These are phyloP conservation scores for Setaria italica DNA, from an alignment of 202 grass and related monocot species.

Conservation along the genomic window DNA sequence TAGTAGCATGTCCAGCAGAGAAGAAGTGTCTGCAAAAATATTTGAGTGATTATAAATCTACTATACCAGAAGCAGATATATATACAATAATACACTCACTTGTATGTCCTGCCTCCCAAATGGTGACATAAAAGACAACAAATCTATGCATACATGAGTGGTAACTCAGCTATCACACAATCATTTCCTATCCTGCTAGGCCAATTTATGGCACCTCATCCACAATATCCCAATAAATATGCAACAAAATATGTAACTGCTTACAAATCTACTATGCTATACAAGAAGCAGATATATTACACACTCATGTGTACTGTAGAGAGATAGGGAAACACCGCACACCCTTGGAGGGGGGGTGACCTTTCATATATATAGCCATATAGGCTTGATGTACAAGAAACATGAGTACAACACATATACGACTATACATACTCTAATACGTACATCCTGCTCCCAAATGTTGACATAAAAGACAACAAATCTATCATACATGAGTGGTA, in stretches of 20 bases:
- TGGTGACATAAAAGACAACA: neutral
- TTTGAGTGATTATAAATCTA: slow-evolving; percentile 32
- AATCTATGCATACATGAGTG: neutral
- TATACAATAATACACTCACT: neutral
- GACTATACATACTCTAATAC: too few species aligned
- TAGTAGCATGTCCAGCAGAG: slow-evolving; percentile 84
- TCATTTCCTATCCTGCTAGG: neutral
- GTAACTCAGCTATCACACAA: neutral
- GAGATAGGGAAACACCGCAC: too few species aligned
- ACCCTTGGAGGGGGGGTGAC: too few species aligned
- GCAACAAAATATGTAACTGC: too few species aligned
- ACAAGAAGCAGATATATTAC: too few species aligned
- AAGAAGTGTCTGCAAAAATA: slow-evolving; percentile 78
- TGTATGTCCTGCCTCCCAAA: neutral
- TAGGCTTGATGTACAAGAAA: too few species aligned
- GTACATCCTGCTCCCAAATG: too few species aligned
- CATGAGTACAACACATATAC: too few species aligned
- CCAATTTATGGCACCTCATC: slow-evolving; percentile 1
- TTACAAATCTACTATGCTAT: too few species aligned
- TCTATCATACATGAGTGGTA: neutral
- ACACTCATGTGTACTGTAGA: too few species aligned
- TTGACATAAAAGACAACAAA: neutral
- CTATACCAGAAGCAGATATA: slow-evolving; percentile 17
- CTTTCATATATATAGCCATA: too few species aligned
- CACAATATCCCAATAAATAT: too few species aligned